Base-by-base conservation (phyloP, 2,329 filamentous ascomycete species). In the Sporothrix luriei region DNA sequence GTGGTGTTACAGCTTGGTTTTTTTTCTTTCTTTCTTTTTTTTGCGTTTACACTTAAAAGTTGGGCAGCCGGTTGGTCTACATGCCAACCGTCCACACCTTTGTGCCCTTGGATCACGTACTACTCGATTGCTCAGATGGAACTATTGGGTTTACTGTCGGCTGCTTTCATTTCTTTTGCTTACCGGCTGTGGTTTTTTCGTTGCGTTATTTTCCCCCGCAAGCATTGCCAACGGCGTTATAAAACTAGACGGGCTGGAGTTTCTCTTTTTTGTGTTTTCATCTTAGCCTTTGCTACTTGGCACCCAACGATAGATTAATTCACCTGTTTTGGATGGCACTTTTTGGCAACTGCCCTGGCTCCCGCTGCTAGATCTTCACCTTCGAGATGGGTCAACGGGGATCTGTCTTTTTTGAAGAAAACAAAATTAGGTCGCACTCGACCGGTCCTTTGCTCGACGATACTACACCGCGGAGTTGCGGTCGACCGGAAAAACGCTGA, bases 191-290 rank as follows among this genome's bases (percentile, higher is more conserved):
- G n/a, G n/a, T 51, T 65, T n/a, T n/a, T 55, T 61, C 55, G 21
- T 61, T 43, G 49, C 14, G 3, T 13, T 33, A 46, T 43, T 19
- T 21, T 52, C 33, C 49, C 24, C 29, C 9, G 24, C n/a, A 52
- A 24, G 67, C 67, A 69, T 69, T 69, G 67, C 67, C 48, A 64
- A 24, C 21, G 67, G 67, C 57, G 57, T 64, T 61, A 52, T 29
- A 59, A 24, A 38, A 49, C 14, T 68, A 62, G 66, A 68, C 40
- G n/a, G 43, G 54, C 33, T 46, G 29, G 46, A 29, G 43, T 43
- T 54, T 21, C 10, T 11, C 24, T 33, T 9, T 51, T 52, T 10
- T 24, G 52, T 13, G 33, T 48, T 14, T 62, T 4, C 21, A 55
- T 59, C 6, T 46, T 46, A 46, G 33, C n/a, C 19, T 62, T 66